phyloP scores from a whole-genome alignment of 2,329 filamentous ascomycete genomes.

The Aspergillus intermedius region DNA sequence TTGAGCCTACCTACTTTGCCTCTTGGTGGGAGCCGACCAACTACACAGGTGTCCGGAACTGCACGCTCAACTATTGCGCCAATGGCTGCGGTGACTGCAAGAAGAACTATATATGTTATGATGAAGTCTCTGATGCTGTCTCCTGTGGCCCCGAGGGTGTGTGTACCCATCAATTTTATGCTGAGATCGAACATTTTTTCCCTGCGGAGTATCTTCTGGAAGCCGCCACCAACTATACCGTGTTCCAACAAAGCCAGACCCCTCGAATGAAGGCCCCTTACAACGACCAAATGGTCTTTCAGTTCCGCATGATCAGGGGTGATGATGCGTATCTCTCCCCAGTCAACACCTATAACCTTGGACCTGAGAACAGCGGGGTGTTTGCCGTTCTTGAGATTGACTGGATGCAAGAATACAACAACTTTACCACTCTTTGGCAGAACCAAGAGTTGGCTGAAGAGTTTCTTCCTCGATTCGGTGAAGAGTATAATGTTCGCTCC shows the following conservation, averaged over 20 bases:
- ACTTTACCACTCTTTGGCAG: constrained; percentile 11
- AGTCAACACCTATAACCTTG: constrained; percentile 15
- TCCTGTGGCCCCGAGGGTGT: constrained; percentile 11
- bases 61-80: constrained; percentile 15
- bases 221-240: constrained; percentile 10
- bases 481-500: constrained; percentile 10
- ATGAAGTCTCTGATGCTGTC: constrained; percentile 11
- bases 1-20: constrained; percentile 8
- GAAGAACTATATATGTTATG: constrained; percentile 16
- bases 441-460: constrained; percentile 10
- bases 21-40: constrained; percentile 13
- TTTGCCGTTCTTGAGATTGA: constrained; percentile 13
- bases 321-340: constrained; percentile 15
- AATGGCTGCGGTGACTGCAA: constrained; percentile 16
- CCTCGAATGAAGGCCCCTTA: constrained; percentile 10
- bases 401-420: constrained; percentile 13
- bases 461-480: constrained; percentile 10
- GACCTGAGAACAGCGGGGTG: constrained; percentile 8
- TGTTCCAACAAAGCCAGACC: constrained; percentile 8
- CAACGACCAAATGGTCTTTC: constrained; percentile 12
- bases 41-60: constrained; percentile 13
- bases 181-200: constrained; percentile 17
- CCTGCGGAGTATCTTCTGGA: constrained; percentile 12
- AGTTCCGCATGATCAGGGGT: constrained; percentile 10
- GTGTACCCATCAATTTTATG: constrained; percentile 12